Percentiles rank a stretch among this genome's conserved stretches.
Evolutionary conservation across 306 rosid genomes (phyloP).

Genomic region (Hylodesmum podocarpum): DNA sequence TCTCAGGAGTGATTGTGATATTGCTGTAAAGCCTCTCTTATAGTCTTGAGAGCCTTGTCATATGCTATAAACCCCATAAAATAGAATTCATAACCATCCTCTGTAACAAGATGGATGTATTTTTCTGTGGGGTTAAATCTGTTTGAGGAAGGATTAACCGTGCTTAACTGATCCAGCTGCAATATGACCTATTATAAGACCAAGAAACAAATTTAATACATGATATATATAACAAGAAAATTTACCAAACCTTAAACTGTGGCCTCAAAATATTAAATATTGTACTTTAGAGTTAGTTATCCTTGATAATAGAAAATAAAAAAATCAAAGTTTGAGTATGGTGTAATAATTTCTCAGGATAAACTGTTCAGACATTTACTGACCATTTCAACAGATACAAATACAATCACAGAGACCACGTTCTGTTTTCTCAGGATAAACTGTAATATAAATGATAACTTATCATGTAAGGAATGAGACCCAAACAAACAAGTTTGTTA

Average conservation of each 20-base stretch:
- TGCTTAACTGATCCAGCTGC: constrained; percentile 44
- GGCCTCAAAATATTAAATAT: background rate
- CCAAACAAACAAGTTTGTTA: no score
- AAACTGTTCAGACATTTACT: background rate
- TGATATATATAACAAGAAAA: background rate
- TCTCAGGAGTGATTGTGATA: constrained; percentile 2
- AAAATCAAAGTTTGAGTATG: background rate
- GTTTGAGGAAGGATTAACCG: constrained; percentile 47
- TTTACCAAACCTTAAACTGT: background rate
- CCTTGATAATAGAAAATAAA: background rate
- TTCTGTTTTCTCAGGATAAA: background rate
- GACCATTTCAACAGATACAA: background rate
- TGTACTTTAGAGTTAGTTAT: no score
- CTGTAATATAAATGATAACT: no score
- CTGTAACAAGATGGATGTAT: constrained; percentile 49
- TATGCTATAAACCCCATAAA: constrained; percentile 72
- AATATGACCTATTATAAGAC: constrained; percentile 44
- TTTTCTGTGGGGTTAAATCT: constrained; percentile 55
- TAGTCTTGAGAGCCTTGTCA: constrained; percentile 56
- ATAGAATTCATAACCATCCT: constrained; percentile 59
- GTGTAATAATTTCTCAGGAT: background rate
- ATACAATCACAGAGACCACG: background rate
- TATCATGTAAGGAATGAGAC: no score
- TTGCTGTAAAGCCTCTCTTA: constrained; percentile 28
- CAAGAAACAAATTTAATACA: background rate